Percentiles rank a stretch among this genome's conserved stretches.
Conservation (phyloP, 2,329 filamentous ascomycete species). For the Scorias spongiosa region DNA sequence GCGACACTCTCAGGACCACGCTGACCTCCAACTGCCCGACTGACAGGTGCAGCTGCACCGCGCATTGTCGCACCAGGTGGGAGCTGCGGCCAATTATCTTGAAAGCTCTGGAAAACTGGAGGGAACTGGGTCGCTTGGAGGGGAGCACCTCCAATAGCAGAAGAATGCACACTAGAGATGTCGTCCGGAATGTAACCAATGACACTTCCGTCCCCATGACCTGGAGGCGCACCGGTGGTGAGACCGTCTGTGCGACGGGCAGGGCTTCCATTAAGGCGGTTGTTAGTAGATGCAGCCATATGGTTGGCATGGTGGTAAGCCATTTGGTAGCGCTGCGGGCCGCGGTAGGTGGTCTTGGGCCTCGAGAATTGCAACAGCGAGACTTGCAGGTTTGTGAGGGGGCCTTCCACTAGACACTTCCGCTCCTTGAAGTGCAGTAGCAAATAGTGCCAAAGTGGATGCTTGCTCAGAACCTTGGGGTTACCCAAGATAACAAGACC, state of each 20-base stretch:
- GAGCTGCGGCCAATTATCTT: slow-evolving; percentile 76
- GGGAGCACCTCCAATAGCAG: slow-evolving; percentile 67
- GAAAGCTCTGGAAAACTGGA: slow-evolving; percentile 89
- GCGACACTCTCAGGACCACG: slow-evolving; percentile 49
- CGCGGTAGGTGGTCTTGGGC: slow-evolving; percentile 82
- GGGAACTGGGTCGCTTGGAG: slow-evolving; percentile 53
- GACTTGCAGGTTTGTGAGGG: slow-evolving; percentile 86
- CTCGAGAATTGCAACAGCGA: slow-evolving; percentile 89
- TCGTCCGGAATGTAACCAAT: slow-evolving; percentile 94
- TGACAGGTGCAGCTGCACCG: slow-evolving; percentile 36
- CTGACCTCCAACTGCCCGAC: slow-evolving; percentile 1
- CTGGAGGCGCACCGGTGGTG: slow-evolving; percentile 30
- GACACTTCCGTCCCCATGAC: slow-evolving; percentile 65
- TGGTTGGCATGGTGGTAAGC: slow-evolving; percentile 54
- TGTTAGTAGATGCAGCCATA: slow-evolving; percentile 35
- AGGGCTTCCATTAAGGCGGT: slow-evolving; percentile 27
- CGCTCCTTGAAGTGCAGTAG: slow-evolving; percentile 92
- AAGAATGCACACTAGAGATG: slow-evolving; percentile 91
- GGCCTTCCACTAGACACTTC: slow-evolving; percentile 90
- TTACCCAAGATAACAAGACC: slow-evolving; percentile 94
- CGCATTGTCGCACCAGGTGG: slow-evolving; percentile 34
- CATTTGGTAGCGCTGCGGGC: slow-evolving; percentile 74
- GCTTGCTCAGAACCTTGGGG: slow-evolving; percentile 92
- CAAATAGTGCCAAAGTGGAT: slow-evolving; percentile 93
- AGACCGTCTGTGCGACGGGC: slow-evolving; percentile 29